phyloP scores from a whole-genome alignment of 768 basidiomycete genomes.

The Clitopilus hobsonii region DNA sequence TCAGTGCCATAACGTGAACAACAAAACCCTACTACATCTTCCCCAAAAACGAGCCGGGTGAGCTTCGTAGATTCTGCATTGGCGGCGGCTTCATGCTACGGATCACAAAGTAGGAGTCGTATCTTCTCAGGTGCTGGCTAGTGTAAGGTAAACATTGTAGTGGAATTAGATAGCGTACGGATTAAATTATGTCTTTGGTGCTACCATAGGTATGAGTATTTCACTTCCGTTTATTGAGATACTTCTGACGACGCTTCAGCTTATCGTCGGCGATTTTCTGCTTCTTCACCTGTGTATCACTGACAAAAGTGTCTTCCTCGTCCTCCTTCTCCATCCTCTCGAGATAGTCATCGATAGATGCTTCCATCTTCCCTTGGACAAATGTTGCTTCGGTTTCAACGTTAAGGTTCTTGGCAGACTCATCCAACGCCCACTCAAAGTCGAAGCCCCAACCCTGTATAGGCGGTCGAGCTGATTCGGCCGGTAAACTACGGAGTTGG shows the following conservation, averaged over 20 bases:
- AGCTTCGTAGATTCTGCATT: no score
- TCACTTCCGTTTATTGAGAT: constrained; percentile 6
- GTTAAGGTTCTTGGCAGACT: constrained; percentile 19
- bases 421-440: constrained; percentile 58
- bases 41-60: no score
- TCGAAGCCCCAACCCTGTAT: constrained; percentile 83
- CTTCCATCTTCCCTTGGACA: constrained; percentile 67
- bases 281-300: constrained; percentile 72
- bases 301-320: constrained; percentile 50
- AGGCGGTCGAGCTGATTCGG: constrained; percentile 4
- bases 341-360: constrained; percentile 56
- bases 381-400: constrained; percentile 20
- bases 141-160: no score
- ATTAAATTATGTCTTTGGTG: no score
- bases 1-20: no score
- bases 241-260: constrained; percentile 30
- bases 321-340: constrained; percentile 42
- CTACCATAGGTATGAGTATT: no score
- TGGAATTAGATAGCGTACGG: no score
- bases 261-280: constrained; percentile 35
- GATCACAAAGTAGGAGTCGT: no score
- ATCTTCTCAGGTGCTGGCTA: no score
- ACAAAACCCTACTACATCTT: no score
- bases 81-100: no score
- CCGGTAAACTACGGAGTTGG: constrained; percentile 8